Base-by-base conservation (phyloP, 768 basidiomycete genomes). In the Tylopilus cervinicoccineus region DNA sequence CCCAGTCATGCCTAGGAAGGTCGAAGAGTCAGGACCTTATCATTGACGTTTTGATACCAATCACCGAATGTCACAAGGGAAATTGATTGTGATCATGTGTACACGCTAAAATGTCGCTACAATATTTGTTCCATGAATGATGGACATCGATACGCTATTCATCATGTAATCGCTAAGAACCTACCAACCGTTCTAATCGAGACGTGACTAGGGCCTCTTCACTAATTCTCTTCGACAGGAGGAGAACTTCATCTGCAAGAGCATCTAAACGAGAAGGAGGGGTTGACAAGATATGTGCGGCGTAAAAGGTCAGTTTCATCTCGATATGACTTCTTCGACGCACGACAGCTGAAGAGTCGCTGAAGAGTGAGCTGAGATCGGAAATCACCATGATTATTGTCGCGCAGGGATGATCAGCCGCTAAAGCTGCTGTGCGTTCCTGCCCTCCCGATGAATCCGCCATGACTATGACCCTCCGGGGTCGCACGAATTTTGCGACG, bases 281-380 rank as follows among this genome's bases (percentile, higher is more conserved):
- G n/a, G 71, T 75, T 1, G 77, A 72, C 19, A 78, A 50, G 7
- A 82, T 61, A 55, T 84, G 78, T 7, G 83, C 84, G 5, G 79
- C 79, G 53, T 90, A 91, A 66, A 84, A 91, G 13, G 72, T 63
- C 22, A 89, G 55, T 67, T 88, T 91, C 55, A 79, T 79, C 9
- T 71, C 62, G 41, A 79, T 64, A 55, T 77, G 77, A 43, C 54
- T 38, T 60, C 20, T 41, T 42, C 38, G 53, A 28, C 29, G 17
- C 24, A 47, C n/a, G 10, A 17, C 43, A 38, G 16, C 19, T 17
- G 40, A 28, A 44, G 53, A 37, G 24, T 48, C 43, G 28, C 45
- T 24, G 38, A 66, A 69, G 17, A 69, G 54, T 27, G 43, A 27
- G n/a, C 42, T 44, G 3, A 58, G 26, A 43, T 69, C 65, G 4